Evolutionary conservation across 305 asterid genomes (phyloP).

Genomic region (Fraxinus velutina): DNA sequence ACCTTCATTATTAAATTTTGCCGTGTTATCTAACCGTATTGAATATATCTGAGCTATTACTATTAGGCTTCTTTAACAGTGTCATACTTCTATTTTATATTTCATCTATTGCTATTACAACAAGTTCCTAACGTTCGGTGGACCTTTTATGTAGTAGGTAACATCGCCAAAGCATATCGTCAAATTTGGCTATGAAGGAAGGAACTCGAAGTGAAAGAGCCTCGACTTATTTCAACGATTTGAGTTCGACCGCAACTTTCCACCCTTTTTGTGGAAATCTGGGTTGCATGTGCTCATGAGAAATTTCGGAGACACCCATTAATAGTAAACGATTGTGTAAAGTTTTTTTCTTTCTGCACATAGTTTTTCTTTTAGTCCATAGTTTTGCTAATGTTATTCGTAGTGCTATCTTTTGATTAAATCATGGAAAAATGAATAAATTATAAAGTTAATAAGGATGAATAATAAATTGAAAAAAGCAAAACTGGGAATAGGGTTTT

Average conservation of each 20-base stretch:
- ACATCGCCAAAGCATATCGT: background rate
- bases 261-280: background rate
- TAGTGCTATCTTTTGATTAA: background rate
- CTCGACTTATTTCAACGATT: background rate
- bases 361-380: background rate
- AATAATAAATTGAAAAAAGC: background rate
- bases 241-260: background rate
- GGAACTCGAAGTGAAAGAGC: background rate
- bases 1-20: background rate
- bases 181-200: background rate
- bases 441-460: background rate
- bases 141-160: background rate
- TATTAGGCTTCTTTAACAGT: background rate
- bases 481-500: background rate
- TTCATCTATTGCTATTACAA: background rate
- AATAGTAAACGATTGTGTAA: background rate
- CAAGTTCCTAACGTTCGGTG: background rate
- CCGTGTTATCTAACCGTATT: constrained; percentile 18
- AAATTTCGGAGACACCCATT: background rate
- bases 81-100: background rate
- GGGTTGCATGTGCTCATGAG: background rate
- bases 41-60: background rate
- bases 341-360: background rate
- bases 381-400: background rate
- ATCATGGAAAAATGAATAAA: background rate